Percentiles rank a stretch among this genome's conserved stretches.
Evolutionary conservation across 176 grass and related monocot genomes (phyloP).

Genomic region (Triticum timopheevii): DNA sequence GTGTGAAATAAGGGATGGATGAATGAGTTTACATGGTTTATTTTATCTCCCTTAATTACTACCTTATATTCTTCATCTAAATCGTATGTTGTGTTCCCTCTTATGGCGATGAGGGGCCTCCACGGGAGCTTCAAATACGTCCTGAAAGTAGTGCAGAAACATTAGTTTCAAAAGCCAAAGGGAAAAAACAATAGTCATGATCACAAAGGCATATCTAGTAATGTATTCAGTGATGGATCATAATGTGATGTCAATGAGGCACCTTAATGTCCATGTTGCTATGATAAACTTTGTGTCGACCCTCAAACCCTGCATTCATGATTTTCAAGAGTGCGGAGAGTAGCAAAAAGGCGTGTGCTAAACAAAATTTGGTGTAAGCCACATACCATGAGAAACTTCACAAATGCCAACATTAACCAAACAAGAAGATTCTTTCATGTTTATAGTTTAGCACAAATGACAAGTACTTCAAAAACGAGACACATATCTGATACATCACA

Average conservation of each 20-base stretch:
- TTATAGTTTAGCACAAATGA: not conserved
- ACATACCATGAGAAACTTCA: not conserved
- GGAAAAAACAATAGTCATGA: too few relatives aligned
- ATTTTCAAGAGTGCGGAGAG: not conserved
- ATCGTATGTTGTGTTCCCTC: constrained; percentile 80
- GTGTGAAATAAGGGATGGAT: not conserved
- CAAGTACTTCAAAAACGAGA: not conserved
- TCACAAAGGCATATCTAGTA: too few relatives aligned
- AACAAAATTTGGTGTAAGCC: not conserved
- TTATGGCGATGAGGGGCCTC: constrained; percentile 77
- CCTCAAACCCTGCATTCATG: constrained; percentile 41
- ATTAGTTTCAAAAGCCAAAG: not conserved
- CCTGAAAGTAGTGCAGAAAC: constrained; percentile 23
- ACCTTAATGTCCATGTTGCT: constrained; percentile 83
- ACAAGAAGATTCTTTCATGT: not conserved
- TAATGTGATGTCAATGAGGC: not conserved
- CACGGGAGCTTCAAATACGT: constrained; percentile 87
- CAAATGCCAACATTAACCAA: not conserved
- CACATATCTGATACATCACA: not conserved
- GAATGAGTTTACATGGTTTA: not conserved
- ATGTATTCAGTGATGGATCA: not conserved
- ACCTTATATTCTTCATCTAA: constrained; percentile 62
- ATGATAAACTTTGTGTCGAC: constrained; percentile 53
- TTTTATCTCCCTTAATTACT: not conserved
- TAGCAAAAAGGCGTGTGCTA: not conserved